These are phyloP conservation scores for Trametes sanguinea DNA, from an alignment of 768 basidiomycete genomes.

Conservation along the genomic window DNA sequence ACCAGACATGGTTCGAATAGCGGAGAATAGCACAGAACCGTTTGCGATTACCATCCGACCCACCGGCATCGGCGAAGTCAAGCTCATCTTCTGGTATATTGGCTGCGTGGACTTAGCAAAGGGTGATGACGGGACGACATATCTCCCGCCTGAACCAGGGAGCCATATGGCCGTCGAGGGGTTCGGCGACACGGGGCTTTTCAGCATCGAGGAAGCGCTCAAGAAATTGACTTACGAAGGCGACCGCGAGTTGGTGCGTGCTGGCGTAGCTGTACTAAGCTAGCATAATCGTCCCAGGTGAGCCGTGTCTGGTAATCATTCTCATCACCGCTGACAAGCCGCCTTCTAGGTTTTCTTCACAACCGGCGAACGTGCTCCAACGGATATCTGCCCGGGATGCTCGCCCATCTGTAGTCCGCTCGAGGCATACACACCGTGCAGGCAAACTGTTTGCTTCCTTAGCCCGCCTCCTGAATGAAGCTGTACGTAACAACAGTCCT, in stretches of 20 bases:
- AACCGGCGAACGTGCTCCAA: too few relatives aligned
- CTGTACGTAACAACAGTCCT: too few relatives aligned
- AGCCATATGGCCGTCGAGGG: constrained; percentile 17
- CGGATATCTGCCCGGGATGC: too few relatives aligned
- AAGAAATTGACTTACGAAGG: constrained; percentile 6
- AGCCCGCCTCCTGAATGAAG: too few relatives aligned
- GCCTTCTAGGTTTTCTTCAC: too few relatives aligned
- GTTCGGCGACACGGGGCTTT: constrained; percentile 8
- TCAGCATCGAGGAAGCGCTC: constrained; percentile 14
- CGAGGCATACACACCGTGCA: too few relatives aligned
- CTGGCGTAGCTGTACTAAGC: constrained; percentile 1
- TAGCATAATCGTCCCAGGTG: not conserved
- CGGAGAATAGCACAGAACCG: constrained; percentile 20
- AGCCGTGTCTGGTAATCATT: not conserved
- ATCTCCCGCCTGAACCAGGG: not conserved
- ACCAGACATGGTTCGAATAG: constrained; percentile 8
- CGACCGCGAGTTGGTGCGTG: constrained; percentile 15
- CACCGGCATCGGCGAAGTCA: constrained; percentile 1
- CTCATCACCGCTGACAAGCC: too few relatives aligned
- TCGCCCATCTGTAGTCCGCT: too few relatives aligned
- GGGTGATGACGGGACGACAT: not conserved
- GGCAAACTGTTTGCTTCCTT: too few relatives aligned
- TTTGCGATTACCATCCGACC: constrained; percentile 20
- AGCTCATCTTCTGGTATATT: constrained; percentile 24
- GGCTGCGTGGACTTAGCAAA: constrained; percentile 8